phyloP scores from a whole-genome alignment of 345 rosid species.

The Brassica napus region Da-Ae NC_063449.1:6538501-6539000 shows the following conservation, averaged over 20 bases:
- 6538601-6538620: not conserved
- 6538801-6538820: not conserved
- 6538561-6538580: not conserved
- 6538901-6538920: not conserved
- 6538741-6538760: no score
- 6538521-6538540: not conserved
- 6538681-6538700: not conserved
- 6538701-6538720: not conserved
- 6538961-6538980: not conserved
- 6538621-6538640: not conserved
- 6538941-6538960: not conserved
- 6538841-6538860: not conserved
- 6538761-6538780: not conserved
- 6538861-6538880: not conserved
- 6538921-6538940: not conserved
- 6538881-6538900: not conserved
- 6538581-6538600: not conserved
- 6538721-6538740: not conserved
- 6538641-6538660: not conserved
- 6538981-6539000: not conserved
- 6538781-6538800: not conserved
- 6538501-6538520: not conserved
- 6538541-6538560: not conserved
- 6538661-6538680: not conserved
- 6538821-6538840: not conserved